Base-by-base conservation (phyloP, 176 grass and related monocot species). In the Elaeis guineensis region DNA sequence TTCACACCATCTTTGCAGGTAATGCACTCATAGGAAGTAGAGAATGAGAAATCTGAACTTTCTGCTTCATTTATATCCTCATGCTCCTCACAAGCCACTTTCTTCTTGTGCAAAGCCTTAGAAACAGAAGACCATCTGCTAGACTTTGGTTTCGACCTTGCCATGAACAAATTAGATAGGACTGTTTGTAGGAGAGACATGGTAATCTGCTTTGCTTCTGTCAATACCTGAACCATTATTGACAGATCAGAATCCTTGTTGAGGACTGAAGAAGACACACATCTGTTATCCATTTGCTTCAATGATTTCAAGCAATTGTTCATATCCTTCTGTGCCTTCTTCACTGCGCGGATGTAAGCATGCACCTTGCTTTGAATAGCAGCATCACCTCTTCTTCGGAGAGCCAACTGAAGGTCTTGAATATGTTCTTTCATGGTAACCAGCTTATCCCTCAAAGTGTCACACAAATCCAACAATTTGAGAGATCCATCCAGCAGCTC, bases 391-490 rank as follows among this genome's bases (percentile, higher is more conserved):
- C 79, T 76, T 55, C 79, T 77, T 48, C 32, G 63, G 1, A 77
- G 25, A 61, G 44, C 18, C 49, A 66, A 70, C 3, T 57, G 21
- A 9, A 83, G 39, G 7, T 76, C 50, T 57, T 58, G 72, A 9
- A 77, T 30, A 17, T 12, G 71, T 62, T 73, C 75, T 62, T 73
- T 83, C 72, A 73, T 39, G 6, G 75, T 64, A 8, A 58, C 61
- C 59, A 83, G 83, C 54, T 26, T 77, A 50, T 58, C 72, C 35
- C 75, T 64, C 59, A 70, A 49, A 26, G 59, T 25, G 14, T 60
- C 61, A 59, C 76, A 89, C 30, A 74, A 54, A 39, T 89, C 80
- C 30, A 89, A 39, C 59, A 80, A 69, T 49, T 55, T 25, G 4
- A 89, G 56, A 52, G 76, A 80, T 25, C 23, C 21, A 50, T 51